These are phyloP conservation scores for Podospora bellae-mahoneyi DNA, from an alignment of 495 filamentous ascomycete species.

Conservation along the genomic window DNA sequence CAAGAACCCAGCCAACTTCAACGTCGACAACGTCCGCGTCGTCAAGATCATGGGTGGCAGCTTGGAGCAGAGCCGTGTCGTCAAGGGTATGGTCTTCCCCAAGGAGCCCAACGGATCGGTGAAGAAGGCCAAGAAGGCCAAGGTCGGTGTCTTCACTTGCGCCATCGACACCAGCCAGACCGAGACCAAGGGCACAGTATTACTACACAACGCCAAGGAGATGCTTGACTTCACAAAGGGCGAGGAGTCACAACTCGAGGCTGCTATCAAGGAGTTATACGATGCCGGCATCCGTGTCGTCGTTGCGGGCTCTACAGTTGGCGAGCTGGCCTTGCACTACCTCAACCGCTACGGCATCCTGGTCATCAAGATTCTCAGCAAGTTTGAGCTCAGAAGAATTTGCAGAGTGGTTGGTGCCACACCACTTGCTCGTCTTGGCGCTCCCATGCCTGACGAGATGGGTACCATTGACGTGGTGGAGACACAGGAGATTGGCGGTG, in stretches of 20 bases:
- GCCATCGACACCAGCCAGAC: constrained; percentile 94
- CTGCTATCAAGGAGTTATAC: constrained; percentile 87
- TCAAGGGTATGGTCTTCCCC: constrained; percentile 98
- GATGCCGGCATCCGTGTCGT: constrained; percentile 91
- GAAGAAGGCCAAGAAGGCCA: constrained; percentile 87
- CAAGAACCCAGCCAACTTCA: constrained; percentile 97
- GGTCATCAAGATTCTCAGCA: constrained; percentile 95
- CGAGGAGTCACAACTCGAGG: constrained; percentile 88
- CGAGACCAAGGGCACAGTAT: constrained; percentile 99
- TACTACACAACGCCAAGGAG: constrained; percentile 95
- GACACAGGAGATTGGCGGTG: constrained; percentile 96
- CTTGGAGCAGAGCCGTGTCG: constrained; percentile 86
- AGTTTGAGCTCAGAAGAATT: constrained; percentile 90
- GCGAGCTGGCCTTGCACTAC: constrained; percentile 95
- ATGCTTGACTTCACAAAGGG: constrained; percentile 98
- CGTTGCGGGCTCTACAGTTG: constrained; percentile 83
- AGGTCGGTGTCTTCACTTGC: constrained; percentile 95
- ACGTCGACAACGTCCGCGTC: constrained; percentile 98
- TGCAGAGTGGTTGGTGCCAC: constrained; percentile 97
- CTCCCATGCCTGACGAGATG: constrained; percentile 99
- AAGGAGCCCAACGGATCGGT: constrained; percentile 85
- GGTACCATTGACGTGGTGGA: constrained; percentile 91
- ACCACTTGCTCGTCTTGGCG: constrained; percentile 89
- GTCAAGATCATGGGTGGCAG: constrained; percentile 99
- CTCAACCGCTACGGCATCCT: constrained; percentile 95